Base-by-base conservation (phyloP, 2,329 filamentous ascomycete genomes). In the Cryphonectria japonica region DNA sequence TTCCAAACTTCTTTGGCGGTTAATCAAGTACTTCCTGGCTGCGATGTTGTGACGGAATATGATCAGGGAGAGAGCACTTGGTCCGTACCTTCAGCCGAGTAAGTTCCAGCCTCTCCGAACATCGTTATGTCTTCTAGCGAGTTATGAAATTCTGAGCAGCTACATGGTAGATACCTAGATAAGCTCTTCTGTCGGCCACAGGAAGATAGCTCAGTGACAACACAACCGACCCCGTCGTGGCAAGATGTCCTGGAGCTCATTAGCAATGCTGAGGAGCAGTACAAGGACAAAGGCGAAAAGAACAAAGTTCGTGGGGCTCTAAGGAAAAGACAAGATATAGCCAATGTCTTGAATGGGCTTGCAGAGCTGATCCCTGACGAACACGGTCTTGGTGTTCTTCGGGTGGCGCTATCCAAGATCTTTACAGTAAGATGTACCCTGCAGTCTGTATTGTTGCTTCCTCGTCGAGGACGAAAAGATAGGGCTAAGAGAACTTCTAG, bases 211-310 rank as follows among this genome's bases (percentile, higher is more conserved):
- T n/a, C 61, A 26, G 39, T 13, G 37, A 13, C 46, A 8, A 50
- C 61, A 26, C 34, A 43, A 29, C 7, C 61, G n/a, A 26, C 39
- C 5, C 34, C 34, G 39, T 64, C 61, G 16, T 64, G 61, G 61
- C n/a, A 64, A 11, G 61, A 43, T 41, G 61, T 64, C 7, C 19
- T 64, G 61, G 37, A 64, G 37, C 19, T 64, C 22, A 64, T 64
- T 8, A 19, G 41, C 16, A 41, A 64, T 9, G 61, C 61, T 19
- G 61, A 64, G 29, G 61, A 37, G 22, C 19, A 19, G 37, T 64
- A 64, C n/a, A 46, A 41, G 34, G 8, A 13, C n/a, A 43, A 46
- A 19, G 61, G 61, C 8, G 61, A 64, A n/a, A 46, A 46, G 34
- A 64, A 29, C n/a, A 41, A 41, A n/a, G 14, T 29, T n/a, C 61